Base-by-base conservation (phyloP, 352 stramenopile species). In the Phytophthora podocarpi region DNA sequence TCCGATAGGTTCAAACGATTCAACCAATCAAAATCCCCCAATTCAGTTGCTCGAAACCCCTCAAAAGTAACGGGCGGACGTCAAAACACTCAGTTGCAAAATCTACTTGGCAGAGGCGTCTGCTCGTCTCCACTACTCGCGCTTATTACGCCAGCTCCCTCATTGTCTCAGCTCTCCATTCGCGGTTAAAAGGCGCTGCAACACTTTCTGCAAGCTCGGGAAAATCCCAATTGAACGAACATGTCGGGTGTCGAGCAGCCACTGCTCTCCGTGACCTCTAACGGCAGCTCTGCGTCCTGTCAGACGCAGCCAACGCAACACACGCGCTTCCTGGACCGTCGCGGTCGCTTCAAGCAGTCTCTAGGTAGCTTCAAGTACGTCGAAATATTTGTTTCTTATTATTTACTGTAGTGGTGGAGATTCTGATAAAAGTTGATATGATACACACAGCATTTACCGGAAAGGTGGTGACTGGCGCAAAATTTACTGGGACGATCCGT, bases 401-500 rank as follows among this genome's bases (percentile, higher is more conserved):
- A n/a, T 52, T 53, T 40, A 30, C 39, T 36, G n/a, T n/a, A 50
- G 18, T 48, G 28, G 4, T 13, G 23, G 6, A 47, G 7, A 36
- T 41, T 31, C 54, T 36, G 16, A 50, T 20, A 23, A 35, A 30
- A 35, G 40, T 21, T 72, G 39, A 42, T 71, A 18, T 56, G 48
- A 34, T 24, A 15, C 63, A 85, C 34, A 8, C 64, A 89, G 74
- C 47, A 78, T 91, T 37, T 72, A 76, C 45, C 82, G 86, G 28
- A 81, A 77, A 35, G 84, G 86, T 7, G 86, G 86, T 12, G 79
- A 95, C 45, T 95, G 86, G 86, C 80, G 84, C 16, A 73, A 80
- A 59, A 89, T 93, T 61, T 95, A 95, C 72, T 90, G 73, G 62
- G 76, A 95, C 23, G 86, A 95, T 58, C 67, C 88, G 26, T 95